Base-by-base conservation (phyloP, 1,284 basidiomycete genomes). In the Sutorius eximius region DNA sequence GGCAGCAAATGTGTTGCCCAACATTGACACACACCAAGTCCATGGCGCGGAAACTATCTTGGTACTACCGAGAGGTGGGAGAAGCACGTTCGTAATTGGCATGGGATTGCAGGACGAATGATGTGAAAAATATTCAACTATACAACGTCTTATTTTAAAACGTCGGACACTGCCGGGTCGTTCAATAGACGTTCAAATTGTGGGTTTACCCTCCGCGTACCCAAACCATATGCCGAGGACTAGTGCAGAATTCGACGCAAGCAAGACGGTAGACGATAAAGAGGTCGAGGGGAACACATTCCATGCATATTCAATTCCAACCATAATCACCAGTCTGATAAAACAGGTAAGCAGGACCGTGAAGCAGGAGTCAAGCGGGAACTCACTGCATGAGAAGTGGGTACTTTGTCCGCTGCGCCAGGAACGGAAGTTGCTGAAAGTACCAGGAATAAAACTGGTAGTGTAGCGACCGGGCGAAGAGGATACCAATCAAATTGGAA, bases 401-500 rank as follows among this genome's bases (percentile, higher is more conserved):
- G 67, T 83, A 90, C 51, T 72, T 77, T 5, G 90, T 88, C 63
- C 83, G 82, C 83, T 86, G 95, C 6, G 84, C 75, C 27, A 99
- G 74, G 64, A 96, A 86, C 0, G 95, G 93, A n/a, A 97, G 71
- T 63, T 96, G 93, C 59, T 94, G 89, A 12, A 91, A 93, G 71
- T 98, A 98, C 97, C 96, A 99, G 5, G 91, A 88, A 71, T 98
- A 98, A 73, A 99, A 99, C 65, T 99, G 96, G 71, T 98, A 99
- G 71, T 99, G 96, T 51, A 99, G 75, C 15, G 95, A 97, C n/a
- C 97, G 85, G 15, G 97, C 92, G 70, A 91, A 98, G 5, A 91
- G 63, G 33, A 99, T 89, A 22, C 96, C 96, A 57, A 98, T 87
- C 48, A 99, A 72, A 68, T 98, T 99, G 15, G 90, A 91, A 1